Base-by-base conservation (phyloP, 163 green algal genomes). In the Scenedesmus sp. region DNA sequence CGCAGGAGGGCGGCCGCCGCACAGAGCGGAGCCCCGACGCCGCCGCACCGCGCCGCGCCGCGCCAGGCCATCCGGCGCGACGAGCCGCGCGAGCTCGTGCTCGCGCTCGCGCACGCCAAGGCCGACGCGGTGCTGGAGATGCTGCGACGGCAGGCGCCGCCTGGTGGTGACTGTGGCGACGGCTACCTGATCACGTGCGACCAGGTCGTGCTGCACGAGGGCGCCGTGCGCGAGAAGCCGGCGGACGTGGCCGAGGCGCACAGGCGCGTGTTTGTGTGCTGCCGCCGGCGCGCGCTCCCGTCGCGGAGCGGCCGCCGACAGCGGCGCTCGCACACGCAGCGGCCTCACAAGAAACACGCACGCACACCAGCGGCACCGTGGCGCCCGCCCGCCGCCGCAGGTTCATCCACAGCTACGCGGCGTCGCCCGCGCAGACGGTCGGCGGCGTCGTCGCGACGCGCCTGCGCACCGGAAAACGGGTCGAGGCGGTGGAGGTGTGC, bases 201-300 rank as follows among this genome's bases (percentile, higher is more conserved):
- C 70, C 89, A 97, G 63, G 93, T 98, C 11, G 94, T 98, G n/a
- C 84, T 97, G 45, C 87, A 92, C 64, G 77, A 93, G 29, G 91
- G 80, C 1, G 31, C 29, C 11, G 93, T 98, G 6, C 80, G 92
- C 10, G 94, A 98, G 66, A 98, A 98, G 86, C 94, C 94, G 0
- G 75, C 86, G 26, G 81, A 72, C 33, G 75, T 77, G 44, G 88
- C 86, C n/a, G 77, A 98, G 83, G 75, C 75, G 39, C 64, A 80
- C 26, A 71, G 69, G 69, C 67, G n/a, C 20, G 69, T n/a, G n/a
- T n/a, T n/a, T n/a, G n/a, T n/a, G n/a, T n/a, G n/a, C n/a, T n/a
- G n/a, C n/a, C n/a, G n/a, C n/a, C n/a, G n/a, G n/a, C n/a, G n/a
- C n/a, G n/a, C n/a, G n/a, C n/a, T n/a, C n/a, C n/a, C n/a, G n/a